A percentile compares a stretch with the other conserved stretches of the same genome.
These are phyloP conservation scores for Rutstroemia sp. DNA, from an alignment of 2,329 filamentous ascomycete genomes.

Conservation along the genomic window DNA sequence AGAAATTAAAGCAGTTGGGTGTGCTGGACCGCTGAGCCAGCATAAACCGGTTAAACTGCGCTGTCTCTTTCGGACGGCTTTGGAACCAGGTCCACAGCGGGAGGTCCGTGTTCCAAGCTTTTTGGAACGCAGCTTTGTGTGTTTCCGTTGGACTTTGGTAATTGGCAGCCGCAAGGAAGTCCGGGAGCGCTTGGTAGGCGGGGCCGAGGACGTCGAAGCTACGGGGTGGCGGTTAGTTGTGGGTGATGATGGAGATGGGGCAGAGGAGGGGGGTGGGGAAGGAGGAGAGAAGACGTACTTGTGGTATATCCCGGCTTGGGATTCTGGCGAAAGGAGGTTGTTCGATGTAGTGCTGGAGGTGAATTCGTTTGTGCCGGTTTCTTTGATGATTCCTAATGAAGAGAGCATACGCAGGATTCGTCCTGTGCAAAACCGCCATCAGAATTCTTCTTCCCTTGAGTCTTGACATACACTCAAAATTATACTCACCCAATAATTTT, in stretches of 20 bases:
- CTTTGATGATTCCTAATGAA: neutral
- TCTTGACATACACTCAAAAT: neutral
- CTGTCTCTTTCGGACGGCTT: neutral
- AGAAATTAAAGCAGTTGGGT: neutral
- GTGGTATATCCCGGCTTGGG: neutral
- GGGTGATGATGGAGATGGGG: neutral
- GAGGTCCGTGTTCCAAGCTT: conserved; percentile 8
- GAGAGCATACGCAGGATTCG: neutral
- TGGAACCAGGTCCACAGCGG: conserved; percentile 6
- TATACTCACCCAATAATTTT: neutral
- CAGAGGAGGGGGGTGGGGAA: no score
- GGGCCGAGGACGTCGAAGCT: neutral
- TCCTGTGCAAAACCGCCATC: neutral
- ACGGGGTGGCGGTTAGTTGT: neutral
- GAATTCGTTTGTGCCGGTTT: neutral
- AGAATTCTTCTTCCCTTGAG: no score
- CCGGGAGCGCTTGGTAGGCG: neutral
- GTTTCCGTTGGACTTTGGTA: neutral
- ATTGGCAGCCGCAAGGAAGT: neutral
- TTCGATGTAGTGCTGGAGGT: neutral
- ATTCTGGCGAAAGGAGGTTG: neutral
- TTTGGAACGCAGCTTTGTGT: conserved; percentile 1
- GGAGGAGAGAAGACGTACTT: no score
- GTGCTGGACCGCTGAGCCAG: neutral
- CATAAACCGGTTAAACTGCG: conserved; percentile 9